These are phyloP conservation scores for Xylaria scruposa DNA, from an alignment of 495 filamentous ascomycete species.

Conservation along the genomic window DNA sequence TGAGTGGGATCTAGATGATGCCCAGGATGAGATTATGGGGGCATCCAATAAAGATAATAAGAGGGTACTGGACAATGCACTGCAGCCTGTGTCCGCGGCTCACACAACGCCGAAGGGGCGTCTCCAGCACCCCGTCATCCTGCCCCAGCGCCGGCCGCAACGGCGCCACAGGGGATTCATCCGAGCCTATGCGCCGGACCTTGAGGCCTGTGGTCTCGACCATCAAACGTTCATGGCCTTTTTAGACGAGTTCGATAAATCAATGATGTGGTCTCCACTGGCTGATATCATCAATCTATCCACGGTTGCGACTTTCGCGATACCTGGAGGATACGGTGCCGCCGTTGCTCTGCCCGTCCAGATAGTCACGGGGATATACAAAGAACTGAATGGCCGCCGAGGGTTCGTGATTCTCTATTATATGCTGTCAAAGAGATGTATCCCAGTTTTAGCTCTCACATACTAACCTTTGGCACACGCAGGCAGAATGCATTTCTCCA, in stretches of 20 bases:
- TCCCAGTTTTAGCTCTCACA: too few species aligned
- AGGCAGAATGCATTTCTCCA: conserved; percentile 63
- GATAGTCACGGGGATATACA: conserved; percentile 49
- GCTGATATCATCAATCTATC: conserved; percentile 55
- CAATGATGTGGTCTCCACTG: conserved; percentile 42
- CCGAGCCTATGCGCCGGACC: conserved; percentile 49
- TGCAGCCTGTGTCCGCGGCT: too few species aligned
- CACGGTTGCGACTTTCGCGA: conserved; percentile 43
- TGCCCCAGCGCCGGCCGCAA: neutral
- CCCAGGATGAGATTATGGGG: too few species aligned
- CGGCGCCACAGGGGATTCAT: conserved; percentile 45
- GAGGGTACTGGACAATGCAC: too few species aligned
- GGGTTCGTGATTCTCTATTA: conserved; percentile 19
- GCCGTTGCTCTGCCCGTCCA: conserved; percentile 52
- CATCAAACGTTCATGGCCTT: conserved; percentile 50
- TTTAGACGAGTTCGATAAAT: conserved; percentile 45
- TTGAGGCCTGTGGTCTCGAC: conserved; percentile 48
- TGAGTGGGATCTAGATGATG: too few species aligned
- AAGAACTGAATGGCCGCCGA: conserved; percentile 50
- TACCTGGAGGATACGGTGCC: conserved; percentile 53
- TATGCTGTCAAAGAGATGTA: too few species aligned
- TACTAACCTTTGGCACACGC: neutral
- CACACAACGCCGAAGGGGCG: too few species aligned
- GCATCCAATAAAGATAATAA: too few species aligned
- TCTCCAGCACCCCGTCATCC: too few species aligned